These are phyloP conservation scores for Schwanniomyces etchellsii DNA, from an alignment of 1,139 yeast species.

Conservation along the genomic window DNA sequence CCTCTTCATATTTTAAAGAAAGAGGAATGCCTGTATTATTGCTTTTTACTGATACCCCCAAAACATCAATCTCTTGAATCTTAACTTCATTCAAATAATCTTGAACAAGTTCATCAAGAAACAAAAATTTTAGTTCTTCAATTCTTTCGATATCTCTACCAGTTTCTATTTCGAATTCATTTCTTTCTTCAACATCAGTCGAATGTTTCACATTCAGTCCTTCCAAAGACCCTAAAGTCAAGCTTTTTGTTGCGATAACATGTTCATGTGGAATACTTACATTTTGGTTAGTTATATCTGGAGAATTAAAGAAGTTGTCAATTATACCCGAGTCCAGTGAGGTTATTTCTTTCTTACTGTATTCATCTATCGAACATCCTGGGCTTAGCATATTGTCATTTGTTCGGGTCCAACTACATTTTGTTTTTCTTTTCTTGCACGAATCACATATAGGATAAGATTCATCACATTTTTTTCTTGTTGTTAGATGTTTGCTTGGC, in stretches of 20 bases:
- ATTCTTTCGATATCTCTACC: not conserved
- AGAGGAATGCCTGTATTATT: not conserved
- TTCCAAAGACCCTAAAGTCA: not conserved
- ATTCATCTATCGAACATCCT: not conserved
- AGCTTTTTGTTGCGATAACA: no score
- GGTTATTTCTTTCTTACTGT: not conserved
- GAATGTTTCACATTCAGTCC: not conserved
- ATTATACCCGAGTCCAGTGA: not conserved
- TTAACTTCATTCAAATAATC: not conserved
- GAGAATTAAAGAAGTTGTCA: not conserved
- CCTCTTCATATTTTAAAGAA: constrained; percentile 7
- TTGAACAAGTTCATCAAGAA: not conserved
- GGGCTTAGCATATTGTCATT: not conserved
- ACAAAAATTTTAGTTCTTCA: not conserved
- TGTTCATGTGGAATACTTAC: no score
- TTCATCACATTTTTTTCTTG: constrained; percentile 21
- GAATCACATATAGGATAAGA: constrained; percentile 19
- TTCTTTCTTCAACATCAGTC: not conserved
- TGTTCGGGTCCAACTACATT: constrained; percentile 12
- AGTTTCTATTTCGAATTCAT: not conserved
- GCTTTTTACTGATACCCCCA: not conserved
- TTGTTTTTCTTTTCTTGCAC: constrained; percentile 15
- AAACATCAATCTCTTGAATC: not conserved
- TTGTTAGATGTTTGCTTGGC: constrained; percentile 1
- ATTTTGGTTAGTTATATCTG: no score